phyloP scores from a whole-genome alignment of 2,329 filamentous ascomycete species.

The Calonectria multiphialidica region DNA sequence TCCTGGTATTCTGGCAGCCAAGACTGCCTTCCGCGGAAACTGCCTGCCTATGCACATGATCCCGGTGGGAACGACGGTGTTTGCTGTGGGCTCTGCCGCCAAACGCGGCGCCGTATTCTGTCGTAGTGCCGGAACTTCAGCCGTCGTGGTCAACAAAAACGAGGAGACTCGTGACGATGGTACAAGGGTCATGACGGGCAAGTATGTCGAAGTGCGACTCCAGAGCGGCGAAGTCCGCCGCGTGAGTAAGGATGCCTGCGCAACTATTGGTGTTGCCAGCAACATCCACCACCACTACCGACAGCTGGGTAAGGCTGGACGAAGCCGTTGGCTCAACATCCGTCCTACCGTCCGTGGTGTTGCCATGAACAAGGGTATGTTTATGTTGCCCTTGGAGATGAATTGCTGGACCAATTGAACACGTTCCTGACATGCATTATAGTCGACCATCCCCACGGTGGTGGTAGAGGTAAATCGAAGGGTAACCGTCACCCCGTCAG shows the following conservation, averaged over 20 bases:
- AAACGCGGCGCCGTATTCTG: conserved; percentile 89
- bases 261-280: conserved; percentile 93
- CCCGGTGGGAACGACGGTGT: conserved; percentile 92
- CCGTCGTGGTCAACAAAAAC: conserved; percentile 89
- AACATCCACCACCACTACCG: conserved; percentile 92
- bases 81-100: conserved; percentile 84
- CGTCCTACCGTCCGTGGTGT: conserved; percentile 95
- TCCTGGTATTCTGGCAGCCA: conserved; percentile 94
- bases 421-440: conserved; percentile 32
- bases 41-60: conserved; percentile 97
- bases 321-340: conserved; percentile 93
- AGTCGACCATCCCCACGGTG: conserved; percentile 97
- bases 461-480: conserved; percentile 99
- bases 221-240: conserved; percentile 94
- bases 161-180: conserved; percentile 75
- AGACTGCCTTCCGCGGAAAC: conserved; percentile 94
- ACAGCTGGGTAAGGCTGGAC: conserved; percentile 94
- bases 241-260: conserved; percentile 92
- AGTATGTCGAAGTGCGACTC: conserved; percentile 85
- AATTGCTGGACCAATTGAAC: background rate
- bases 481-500: conserved; percentile 95
- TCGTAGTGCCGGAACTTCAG: conserved; percentile 93
- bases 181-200: conserved; percentile 73
- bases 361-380: conserved; percentile 94
- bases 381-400: conserved; percentile 55